A percentile compares a stretch with the other conserved stretches of the same genome.
These are phyloP conservation scores for Metschnikowia lunata DNA, from an alignment of 805 yeast genomes.

Conservation along the genomic window DNA sequence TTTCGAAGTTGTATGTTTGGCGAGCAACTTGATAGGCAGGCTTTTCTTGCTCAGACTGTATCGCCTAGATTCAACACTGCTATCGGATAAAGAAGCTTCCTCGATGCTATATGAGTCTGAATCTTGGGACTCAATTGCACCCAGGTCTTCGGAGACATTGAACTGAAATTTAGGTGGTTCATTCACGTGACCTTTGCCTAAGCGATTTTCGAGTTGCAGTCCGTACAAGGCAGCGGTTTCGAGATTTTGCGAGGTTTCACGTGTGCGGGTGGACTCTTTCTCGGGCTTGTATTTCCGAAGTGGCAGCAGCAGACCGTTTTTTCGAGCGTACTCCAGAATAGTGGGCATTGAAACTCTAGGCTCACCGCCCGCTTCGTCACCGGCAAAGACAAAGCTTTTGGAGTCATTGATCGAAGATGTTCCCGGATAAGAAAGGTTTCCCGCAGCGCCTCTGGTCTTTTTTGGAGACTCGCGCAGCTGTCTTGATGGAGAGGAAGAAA, in stretches of 20 bases:
- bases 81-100: conserved; percentile 6
- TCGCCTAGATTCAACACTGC: conserved; percentile 3
- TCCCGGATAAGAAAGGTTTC: background rate
- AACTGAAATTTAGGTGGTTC: conserved; percentile 10
- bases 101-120: conserved; percentile 4
- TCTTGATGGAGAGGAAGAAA: background rate
- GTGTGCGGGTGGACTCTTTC: conserved; percentile 1
- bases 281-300: conserved; percentile 19
- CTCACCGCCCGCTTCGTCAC: conserved; percentile 4
- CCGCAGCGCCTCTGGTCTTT: background rate
- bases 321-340: conserved; percentile 23
- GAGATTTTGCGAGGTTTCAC: conserved; percentile 23
- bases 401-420: conserved; percentile 8
- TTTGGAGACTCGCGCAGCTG: background rate
- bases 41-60: background rate
- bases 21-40: background rate
- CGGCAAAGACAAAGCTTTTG: conserved; percentile 16
- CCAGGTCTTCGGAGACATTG: conserved; percentile 3
- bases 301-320: conserved; percentile 21
- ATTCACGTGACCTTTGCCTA: conserved; percentile 5
- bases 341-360: conserved; percentile 9
- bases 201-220: conserved; percentile 20
- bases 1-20: background rate
- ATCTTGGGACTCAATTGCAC: conserved; percentile 1
- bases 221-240: conserved; percentile 28